Evolutionary conservation across 192 early-diverging fungal species (phyloP).

Genomic region (Mortierella alpina): DNA sequence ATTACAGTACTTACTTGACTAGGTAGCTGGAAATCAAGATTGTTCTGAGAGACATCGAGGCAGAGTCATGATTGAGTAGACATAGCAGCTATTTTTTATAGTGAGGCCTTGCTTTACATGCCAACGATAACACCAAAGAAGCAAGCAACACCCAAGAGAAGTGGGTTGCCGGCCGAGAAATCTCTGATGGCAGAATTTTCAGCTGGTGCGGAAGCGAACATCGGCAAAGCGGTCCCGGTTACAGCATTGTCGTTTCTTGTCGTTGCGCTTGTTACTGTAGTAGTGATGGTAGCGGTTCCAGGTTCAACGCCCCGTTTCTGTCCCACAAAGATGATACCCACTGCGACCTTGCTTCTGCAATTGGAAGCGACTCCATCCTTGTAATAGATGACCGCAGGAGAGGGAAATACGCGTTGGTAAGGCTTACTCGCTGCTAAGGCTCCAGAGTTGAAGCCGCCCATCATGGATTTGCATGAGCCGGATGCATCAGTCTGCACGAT

Average conservation of each 20-base stretch:
- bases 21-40: too few relatives aligned
- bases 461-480: constrained; percentile 16
- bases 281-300: not conserved
- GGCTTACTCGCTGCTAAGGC: constrained; percentile 20
- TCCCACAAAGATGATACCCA: constrained; percentile 36
- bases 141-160: constrained; percentile 15
- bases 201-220: not conserved
- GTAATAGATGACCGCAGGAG: constrained; percentile 18
- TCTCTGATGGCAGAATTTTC: not conserved
- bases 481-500: constrained; percentile 37
- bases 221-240: not conserved
- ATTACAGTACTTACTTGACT: too few relatives aligned
- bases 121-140: constrained; percentile 22
- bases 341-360: constrained; percentile 18
- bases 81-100: not conserved
- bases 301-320: not conserved
- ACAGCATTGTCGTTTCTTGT: not conserved
- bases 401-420: constrained; percentile 22
- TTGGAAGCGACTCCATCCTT: constrained; percentile 47
- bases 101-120: not conserved
- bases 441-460: constrained; percentile 49
- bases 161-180: constrained; percentile 5
- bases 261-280: not conserved
- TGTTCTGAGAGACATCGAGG: too few relatives aligned
- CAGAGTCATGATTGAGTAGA: too few relatives aligned